Evolutionary conservation across 2,329 filamentous ascomycete genomes (phyloP).

Genomic region (Phyllosticta citriasiana): DNA sequence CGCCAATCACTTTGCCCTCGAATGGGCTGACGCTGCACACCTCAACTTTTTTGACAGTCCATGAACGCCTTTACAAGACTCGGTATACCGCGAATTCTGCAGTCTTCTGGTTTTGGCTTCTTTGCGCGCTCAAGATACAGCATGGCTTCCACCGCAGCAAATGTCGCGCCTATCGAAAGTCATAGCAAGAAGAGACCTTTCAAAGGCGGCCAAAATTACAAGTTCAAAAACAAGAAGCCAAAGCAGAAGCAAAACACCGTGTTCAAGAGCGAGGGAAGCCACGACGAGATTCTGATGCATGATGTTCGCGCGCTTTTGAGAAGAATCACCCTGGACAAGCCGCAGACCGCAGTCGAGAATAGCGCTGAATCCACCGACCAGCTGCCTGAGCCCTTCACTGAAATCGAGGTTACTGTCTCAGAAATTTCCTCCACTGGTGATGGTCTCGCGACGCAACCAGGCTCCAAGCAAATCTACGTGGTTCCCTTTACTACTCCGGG

Average conservation of each 20-base stretch:
- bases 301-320: conserved; percentile 36
- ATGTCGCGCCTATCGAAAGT: conserved; percentile 21
- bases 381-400: conserved; percentile 9
- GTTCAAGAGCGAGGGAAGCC: conserved; percentile 33
- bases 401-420: conserved; percentile 66
- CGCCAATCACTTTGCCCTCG: background rate
- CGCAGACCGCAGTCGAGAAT: conserved; percentile 10
- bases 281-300: conserved; percentile 38
- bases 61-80: conserved; percentile 5
- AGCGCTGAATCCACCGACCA: background rate
- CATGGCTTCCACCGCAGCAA: conserved; percentile 26
- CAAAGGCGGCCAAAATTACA: conserved; percentile 28
- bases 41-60: background rate
- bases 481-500: conserved; percentile 84
- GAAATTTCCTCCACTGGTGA: conserved; percentile 87
- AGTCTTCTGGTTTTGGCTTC: background rate
- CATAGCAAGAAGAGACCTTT: conserved; percentile 24
- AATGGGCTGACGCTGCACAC: background rate
- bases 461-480: conserved; percentile 64
- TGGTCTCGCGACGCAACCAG: conserved; percentile 64
- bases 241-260: conserved; percentile 26
- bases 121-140: conserved; percentile 12
- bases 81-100: background rate
- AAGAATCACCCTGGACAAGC: conserved; percentile 17
- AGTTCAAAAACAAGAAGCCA: conserved; percentile 34